These are phyloP conservation scores for Camelina hispida DNA, from an alignment of 345 rosid genomes.

Conservation along the genomic window DNA sequence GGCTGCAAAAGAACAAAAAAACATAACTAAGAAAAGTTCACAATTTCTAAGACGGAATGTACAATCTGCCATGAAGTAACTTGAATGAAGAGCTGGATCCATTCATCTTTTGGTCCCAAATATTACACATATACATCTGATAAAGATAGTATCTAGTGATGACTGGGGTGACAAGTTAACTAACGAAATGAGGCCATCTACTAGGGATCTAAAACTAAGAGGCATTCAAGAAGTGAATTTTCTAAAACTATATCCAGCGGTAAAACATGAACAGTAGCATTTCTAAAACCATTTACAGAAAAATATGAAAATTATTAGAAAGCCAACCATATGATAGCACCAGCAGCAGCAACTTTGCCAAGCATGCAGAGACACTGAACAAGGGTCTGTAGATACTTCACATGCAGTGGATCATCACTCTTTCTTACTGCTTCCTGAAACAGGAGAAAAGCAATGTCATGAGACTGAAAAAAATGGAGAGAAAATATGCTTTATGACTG, in stretches of 20 bases:
- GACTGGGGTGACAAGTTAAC: slow-evolving; percentile 26
- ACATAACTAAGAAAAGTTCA: slow-evolving; percentile 16
- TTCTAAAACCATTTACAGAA: slow-evolving; percentile 20
- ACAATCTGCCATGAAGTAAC: slow-evolving; percentile 1
- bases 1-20: slow-evolving; percentile 64
- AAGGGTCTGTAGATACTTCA: slow-evolving; percentile 95
- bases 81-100: slow-evolving; percentile 27
- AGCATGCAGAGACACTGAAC: slow-evolving; percentile 98
- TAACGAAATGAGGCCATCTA: slow-evolving; percentile 15
- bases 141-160: slow-evolving; percentile 31
- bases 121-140: slow-evolving; percentile 24
- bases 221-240: slow-evolving; percentile 8
- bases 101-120: slow-evolving; percentile 22
- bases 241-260: slow-evolving; percentile 19
- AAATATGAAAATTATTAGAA: slow-evolving; percentile 31
- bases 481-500: slow-evolving; percentile 17
- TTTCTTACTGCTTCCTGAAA: slow-evolving; percentile 84
- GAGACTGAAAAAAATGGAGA: slow-evolving; percentile 26
- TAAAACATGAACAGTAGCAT: slow-evolving; percentile 23
- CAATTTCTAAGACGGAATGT: slow-evolving; percentile 3
- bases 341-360: slow-evolving; percentile 97
- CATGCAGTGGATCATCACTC: slow-evolving; percentile 85
- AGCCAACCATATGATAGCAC: slow-evolving; percentile 94
- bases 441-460: slow-evolving; percentile 31
- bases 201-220: slow-evolving; percentile 29